Percentiles rank a stretch among this genome's conserved stretches.
phyloP scores from a whole-genome alignment of 768 basidiomycete genomes.

The Chlorophyllum brunneum region DNA sequence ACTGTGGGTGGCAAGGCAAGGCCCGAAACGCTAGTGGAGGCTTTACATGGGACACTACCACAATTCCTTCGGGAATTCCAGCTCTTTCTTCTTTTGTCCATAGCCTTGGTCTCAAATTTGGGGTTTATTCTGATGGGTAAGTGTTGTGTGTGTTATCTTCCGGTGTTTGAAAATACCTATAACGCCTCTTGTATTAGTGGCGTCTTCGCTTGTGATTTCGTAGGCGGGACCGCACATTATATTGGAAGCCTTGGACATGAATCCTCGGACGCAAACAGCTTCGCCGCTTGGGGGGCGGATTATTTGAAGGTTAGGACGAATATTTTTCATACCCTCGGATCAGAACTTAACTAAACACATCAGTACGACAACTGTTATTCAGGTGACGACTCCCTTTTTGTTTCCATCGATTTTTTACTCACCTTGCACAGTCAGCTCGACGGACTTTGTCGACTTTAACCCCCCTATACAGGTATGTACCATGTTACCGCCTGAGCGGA shows the following conservation, averaged over 20 bases:
- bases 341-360: constrained; percentile 2
- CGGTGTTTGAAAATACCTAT: no score
- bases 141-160: no score
- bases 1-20: constrained; percentile 50
- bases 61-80: constrained; percentile 34
- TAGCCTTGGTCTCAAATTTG: constrained; percentile 54
- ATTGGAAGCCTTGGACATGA: constrained; percentile 45
- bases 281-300: constrained; percentile 47
- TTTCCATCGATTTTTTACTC: background rate
- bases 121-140: constrained; percentile 51
- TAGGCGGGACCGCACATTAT: constrained; percentile 40
- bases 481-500: background rate
- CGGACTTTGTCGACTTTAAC: constrained; percentile 43
- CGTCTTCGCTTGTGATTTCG: constrained; percentile 40
- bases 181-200: no score
- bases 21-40: constrained; percentile 34
- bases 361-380: constrained; percentile 51
- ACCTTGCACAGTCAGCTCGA: constrained; percentile 26
- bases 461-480: constrained; percentile 32
- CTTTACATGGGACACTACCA: constrained; percentile 41
- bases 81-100: constrained; percentile 35
- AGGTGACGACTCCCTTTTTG: constrained; percentile 20
- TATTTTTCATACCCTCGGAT: background rate
- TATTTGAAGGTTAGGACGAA: constrained; percentile 32
- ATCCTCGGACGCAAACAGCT: constrained; percentile 41